phyloP scores from a whole-genome alignment of 306 rosid species.

The Vicia faba region DNA sequence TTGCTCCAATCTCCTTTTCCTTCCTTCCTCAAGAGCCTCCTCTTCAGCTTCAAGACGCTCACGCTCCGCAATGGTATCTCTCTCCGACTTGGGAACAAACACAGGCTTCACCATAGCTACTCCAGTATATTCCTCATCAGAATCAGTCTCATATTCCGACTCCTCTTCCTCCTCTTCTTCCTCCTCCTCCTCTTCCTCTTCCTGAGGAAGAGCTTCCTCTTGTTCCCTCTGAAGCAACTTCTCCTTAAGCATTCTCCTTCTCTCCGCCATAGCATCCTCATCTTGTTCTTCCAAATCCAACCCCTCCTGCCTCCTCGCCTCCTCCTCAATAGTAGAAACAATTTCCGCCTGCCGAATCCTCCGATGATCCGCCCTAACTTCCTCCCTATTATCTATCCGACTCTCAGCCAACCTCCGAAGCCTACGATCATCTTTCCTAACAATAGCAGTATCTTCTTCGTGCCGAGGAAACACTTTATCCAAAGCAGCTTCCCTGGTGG shows the following conservation, averaged over 20 bases:
- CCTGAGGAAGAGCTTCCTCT: constrained; percentile 73
- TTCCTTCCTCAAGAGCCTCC: constrained; percentile 70
- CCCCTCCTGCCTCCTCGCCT: constrained; percentile 82
- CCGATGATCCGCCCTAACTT: constrained; percentile 87
- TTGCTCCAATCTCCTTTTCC: constrained; percentile 76
- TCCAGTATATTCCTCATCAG: constrained; percentile 82
- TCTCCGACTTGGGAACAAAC: constrained; percentile 89
- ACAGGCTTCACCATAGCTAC: constrained; percentile 95
- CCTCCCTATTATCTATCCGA: constrained; percentile 82
- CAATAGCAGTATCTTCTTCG: constrained; percentile 52
- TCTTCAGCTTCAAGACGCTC: constrained; percentile 94
- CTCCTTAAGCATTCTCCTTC: constrained; percentile 73
- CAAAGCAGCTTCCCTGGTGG: constrained; percentile 60
- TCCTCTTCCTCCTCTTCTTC: constrained; percentile 82
- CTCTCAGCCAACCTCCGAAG: constrained; percentile 80
- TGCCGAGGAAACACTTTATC: constrained; percentile 74
- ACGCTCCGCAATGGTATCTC: constrained; percentile 93
- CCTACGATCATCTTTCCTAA: constrained; percentile 77
- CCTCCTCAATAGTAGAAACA: constrained; percentile 88
- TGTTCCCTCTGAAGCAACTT: constrained; percentile 80
- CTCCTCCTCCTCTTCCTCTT: constrained; percentile 81
- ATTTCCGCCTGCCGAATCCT: constrained; percentile 94
- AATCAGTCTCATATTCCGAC: constrained; percentile 91
- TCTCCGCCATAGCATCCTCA: constrained; percentile 75
- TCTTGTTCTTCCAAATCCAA: constrained; percentile 82